phyloP scores from a whole-genome alignment of 1,139 yeast genomes.

The Suhomyces yuchorum region DNA sequence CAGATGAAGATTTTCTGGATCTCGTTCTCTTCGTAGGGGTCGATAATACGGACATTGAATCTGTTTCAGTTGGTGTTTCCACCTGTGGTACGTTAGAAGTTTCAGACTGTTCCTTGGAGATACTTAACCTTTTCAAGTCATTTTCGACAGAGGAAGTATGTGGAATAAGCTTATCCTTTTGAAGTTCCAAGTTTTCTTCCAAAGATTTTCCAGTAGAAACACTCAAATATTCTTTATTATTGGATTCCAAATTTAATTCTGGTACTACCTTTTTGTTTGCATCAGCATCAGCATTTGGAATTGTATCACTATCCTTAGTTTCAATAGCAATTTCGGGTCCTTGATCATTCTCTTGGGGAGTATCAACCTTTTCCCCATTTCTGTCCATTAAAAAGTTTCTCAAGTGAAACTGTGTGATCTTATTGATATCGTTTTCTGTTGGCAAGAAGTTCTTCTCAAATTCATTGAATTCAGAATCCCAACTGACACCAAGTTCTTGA shows the following conservation, averaged over 20 bases:
- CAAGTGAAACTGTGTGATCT: constrained; percentile 87
- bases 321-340: background rate
- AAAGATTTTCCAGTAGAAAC: background rate
- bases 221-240: background rate
- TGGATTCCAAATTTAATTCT: background rate
- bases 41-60: background rate
- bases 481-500: constrained; percentile 79
- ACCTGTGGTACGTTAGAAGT: background rate
- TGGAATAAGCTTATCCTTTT: background rate
- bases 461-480: constrained; percentile 87
- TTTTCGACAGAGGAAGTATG: background rate
- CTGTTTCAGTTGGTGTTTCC: background rate
- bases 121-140: background rate
- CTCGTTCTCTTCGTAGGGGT: background rate
- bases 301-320: background rate
- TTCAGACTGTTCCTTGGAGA: background rate
- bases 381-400: constrained; percentile 67
- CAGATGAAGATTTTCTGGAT: background rate
- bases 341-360: constrained; percentile 1
- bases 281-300: background rate
- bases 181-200: background rate
- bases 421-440: constrained; percentile 88
- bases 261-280: background rate
- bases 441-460: constrained; percentile 82
- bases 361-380: constrained; percentile 5